Conservation (phyloP, 2,329 filamentous ascomycete species). For the Pseudogymnoascus sp. region DNA sequence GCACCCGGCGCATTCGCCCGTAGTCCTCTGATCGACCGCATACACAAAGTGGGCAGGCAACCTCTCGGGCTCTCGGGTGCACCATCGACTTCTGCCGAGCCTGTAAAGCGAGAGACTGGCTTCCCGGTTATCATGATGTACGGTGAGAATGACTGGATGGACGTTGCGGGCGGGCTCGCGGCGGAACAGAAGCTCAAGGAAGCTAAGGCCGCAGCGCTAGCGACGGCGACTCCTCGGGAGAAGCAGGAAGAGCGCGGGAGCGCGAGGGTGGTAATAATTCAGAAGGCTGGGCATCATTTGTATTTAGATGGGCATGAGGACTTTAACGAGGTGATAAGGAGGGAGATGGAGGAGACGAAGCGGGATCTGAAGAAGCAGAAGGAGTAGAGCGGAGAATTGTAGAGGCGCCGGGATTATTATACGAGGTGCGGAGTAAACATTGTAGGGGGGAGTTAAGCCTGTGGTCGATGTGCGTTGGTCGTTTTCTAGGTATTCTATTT, state of each 20-base stretch:
- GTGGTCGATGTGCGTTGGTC: slow-evolving; percentile 1
- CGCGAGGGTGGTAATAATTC: slow-evolving; percentile 73
- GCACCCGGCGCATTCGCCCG: slow-evolving; percentile 90
- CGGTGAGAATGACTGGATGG: slow-evolving; percentile 98
- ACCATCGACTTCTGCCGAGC: not conserved
- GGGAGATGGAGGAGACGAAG: slow-evolving; percentile 55
- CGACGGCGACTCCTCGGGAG: slow-evolving; percentile 58
- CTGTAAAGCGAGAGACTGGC: slow-evolving; percentile 42
- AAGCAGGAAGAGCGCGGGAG: slow-evolving; percentile 65
- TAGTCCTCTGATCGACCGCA: slow-evolving; percentile 76
- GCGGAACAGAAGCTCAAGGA: slow-evolving; percentile 71
- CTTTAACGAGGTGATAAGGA: slow-evolving; percentile 57
- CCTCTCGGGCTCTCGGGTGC: slow-evolving; percentile 18
- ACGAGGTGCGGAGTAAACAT: not conserved
- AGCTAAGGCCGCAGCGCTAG: slow-evolving; percentile 52
- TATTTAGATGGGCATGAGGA: slow-evolving; percentile 64
- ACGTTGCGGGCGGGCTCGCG: slow-evolving; percentile 74
- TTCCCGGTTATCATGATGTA: slow-evolving; percentile 90
- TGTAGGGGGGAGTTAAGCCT: not conserved
- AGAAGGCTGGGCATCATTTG: slow-evolving; percentile 62
- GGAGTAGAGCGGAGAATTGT: not conserved
- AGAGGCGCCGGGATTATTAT: not conserved
- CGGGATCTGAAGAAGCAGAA: slow-evolving; percentile 17
- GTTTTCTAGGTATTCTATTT: not conserved
- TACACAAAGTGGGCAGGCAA: slow-evolving; percentile 80